Percentiles rank a stretch among this genome's conserved stretches.
phyloP scores from a whole-genome alignment of 441 rosid genomes.

The Theobroma grandiflorum region DNA sequence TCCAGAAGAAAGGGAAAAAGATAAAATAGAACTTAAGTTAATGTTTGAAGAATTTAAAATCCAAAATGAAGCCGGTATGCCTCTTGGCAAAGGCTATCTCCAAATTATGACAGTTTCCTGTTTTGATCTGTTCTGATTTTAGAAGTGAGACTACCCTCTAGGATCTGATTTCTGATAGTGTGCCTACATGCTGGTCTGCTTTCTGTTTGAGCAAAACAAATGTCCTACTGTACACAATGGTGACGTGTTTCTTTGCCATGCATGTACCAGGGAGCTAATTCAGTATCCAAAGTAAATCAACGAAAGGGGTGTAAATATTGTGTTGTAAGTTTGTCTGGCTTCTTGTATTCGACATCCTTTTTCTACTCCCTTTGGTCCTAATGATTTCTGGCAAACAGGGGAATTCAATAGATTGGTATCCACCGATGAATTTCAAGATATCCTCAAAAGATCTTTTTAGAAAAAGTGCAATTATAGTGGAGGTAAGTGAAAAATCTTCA shows the following conservation, averaged over 20 bases:
- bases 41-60: background rate
- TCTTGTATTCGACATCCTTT: constrained; percentile 28
- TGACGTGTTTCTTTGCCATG: constrained; percentile 31
- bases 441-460: constrained; percentile 67
- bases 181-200: background rate
- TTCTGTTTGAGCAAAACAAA: constrained; percentile 9
- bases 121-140: background rate
- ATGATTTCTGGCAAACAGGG: constrained; percentile 51
- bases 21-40: constrained; percentile 13
- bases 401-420: constrained; percentile 65
- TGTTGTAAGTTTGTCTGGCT: constrained; percentile 56
- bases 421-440: constrained; percentile 77
- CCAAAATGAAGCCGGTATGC: background rate
- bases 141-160: constrained; percentile 21
- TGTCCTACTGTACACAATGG: constrained; percentile 11
- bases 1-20: constrained; percentile 9
- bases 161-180: background rate
- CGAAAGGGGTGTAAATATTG: constrained; percentile 82
- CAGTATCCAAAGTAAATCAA: constrained; percentile 40
- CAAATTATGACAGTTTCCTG: background rate
- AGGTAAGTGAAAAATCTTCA: constrained; percentile 54
- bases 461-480: constrained; percentile 69
- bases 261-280: constrained; percentile 47
- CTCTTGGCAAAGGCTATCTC: background rate
- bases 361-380: constrained; percentile 19